Conservation (phyloP, 75 land plant genomes). For the Gnetum montanum region DNA sequence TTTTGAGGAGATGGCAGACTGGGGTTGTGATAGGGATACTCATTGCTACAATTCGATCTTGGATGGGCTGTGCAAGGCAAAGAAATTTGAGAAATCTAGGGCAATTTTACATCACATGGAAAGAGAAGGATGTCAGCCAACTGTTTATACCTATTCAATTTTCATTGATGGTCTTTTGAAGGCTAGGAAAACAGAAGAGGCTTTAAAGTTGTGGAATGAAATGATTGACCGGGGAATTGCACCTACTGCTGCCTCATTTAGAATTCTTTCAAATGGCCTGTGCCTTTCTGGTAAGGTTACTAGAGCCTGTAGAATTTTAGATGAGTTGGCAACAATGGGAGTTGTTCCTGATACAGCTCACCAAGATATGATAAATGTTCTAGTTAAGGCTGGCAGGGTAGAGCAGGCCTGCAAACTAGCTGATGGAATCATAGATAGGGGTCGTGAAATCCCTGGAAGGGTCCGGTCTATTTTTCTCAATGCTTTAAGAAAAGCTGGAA, state of each 20-base stretch:
- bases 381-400: conserved; percentile 46
- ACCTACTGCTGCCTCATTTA: conserved; percentile 51
- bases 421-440: conserved; percentile 59
- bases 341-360: conserved; percentile 47
- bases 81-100: conserved; percentile 35
- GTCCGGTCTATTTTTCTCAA: conserved; percentile 53
- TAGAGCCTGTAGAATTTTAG: conserved; percentile 56
- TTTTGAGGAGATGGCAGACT: conserved; percentile 68
- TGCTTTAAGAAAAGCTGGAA: conserved; percentile 63
- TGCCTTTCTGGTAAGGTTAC: conserved; percentile 60
- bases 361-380: conserved; percentile 50
- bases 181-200: conserved; percentile 46
- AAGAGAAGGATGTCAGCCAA: conserved; percentile 54
- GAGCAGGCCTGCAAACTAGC: conserved; percentile 65
- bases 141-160: conserved; percentile 72
- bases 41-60: conserved; percentile 57
- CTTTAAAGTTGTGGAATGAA: conserved; percentile 54
- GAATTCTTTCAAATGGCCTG: conserved; percentile 48
- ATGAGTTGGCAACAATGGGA: conserved; percentile 67
- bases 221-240: conserved; percentile 63
- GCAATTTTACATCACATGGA: conserved; percentile 47
- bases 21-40: conserved; percentile 53
- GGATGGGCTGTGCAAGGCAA: conserved; percentile 43
- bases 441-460: conserved; percentile 58
- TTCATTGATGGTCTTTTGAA: conserved; percentile 57